Base-by-base conservation (phyloP, 2,329 filamentous ascomycete species). In the Cyanodermella asteris region DNA sequence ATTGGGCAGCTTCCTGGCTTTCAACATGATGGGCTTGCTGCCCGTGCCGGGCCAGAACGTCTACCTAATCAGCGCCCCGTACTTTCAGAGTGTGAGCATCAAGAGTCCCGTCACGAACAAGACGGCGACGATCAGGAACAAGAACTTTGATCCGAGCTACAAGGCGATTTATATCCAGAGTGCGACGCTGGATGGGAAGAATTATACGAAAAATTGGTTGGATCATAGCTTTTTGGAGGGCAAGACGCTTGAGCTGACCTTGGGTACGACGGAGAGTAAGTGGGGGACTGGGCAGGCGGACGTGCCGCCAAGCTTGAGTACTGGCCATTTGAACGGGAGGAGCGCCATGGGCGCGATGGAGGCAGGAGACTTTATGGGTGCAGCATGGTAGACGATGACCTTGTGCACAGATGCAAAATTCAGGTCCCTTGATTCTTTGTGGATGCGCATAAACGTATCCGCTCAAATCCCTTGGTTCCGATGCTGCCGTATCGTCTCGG, bases 1-100 rank as follows among this genome's bases (percentile, higher is more conserved):
- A 1, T 75, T 76, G 69, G 71, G 69, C 11, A 61, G 60, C 0
- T 76, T 74, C 31, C 50, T 66, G 1, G 65, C 64, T 0, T 59
- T 76, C 2, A 51, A 57, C 14, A 75, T 76, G 70, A 62, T 76
- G 51, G 72, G 72, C 0, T 46, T 76, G 5, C 77, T 70, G 43
- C 72, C 72, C 0, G 66, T 72, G 20, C 56, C 67, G 0, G 71
- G 70, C 0, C 71, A 76, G 36, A 51, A 74, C 32, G 67, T 75
- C 0, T 76, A 76, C 34, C 57, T 76, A 10, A 71, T 76, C 33
- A 72, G 51, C 1, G 62, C 72, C 0, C 72, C 72, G 0, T 77
- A 64, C 37, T 77, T 77, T 35, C 51, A 60, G 31, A 51, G 56
- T 23, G 53, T 75, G 1, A 62, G 56, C 23, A 53, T 75, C 23